phyloP scores from a whole-genome alignment of 768 basidiomycete genomes.

The Trametes sanguinea region DNA sequence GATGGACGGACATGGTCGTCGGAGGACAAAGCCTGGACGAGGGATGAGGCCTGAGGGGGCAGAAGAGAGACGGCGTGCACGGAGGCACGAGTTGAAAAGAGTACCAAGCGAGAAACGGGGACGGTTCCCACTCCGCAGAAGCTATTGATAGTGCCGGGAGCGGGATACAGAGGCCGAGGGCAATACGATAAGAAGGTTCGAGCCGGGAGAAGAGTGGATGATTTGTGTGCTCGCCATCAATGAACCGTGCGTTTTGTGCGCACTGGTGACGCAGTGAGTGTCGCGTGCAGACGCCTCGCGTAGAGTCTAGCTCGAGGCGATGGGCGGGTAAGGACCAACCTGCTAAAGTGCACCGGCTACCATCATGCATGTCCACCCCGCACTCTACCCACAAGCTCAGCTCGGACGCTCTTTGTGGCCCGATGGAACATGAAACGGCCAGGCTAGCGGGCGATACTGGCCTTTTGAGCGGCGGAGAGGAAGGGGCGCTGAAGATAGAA shows the following conservation, averaged over 20 bases:
- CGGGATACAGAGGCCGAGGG: conserved; percentile 10
- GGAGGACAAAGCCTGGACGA: conserved; percentile 14
- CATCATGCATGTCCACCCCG: background rate
- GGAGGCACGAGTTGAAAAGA: conserved; percentile 2
- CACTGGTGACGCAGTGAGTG: conserved; percentile 3
- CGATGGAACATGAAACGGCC: background rate
- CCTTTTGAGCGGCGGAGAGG: background rate
- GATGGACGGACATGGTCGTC: conserved; percentile 14
- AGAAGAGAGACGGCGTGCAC: background rate
- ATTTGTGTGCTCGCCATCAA: conserved; percentile 5
- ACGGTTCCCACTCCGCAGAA: conserved; percentile 21
- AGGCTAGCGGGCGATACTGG: background rate
- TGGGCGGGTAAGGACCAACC: background rate
- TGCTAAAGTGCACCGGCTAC: background rate
- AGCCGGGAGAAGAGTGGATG: conserved; percentile 14
- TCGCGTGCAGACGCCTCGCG: conserved; percentile 4
- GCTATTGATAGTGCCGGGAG: conserved; percentile 14
- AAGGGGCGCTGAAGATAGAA: background rate
- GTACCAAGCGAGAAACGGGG: background rate
- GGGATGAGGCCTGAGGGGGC: conserved; percentile 1
- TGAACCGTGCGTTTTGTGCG: conserved; percentile 8
- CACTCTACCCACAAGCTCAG: background rate
- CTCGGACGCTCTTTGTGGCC: background rate
- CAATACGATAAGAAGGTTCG: conserved; percentile 15
- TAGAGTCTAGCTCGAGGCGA: background rate